Conservation (phyloP, 495 filamentous ascomycete genomes). For the Saxophila tyrrhenica region DNA sequence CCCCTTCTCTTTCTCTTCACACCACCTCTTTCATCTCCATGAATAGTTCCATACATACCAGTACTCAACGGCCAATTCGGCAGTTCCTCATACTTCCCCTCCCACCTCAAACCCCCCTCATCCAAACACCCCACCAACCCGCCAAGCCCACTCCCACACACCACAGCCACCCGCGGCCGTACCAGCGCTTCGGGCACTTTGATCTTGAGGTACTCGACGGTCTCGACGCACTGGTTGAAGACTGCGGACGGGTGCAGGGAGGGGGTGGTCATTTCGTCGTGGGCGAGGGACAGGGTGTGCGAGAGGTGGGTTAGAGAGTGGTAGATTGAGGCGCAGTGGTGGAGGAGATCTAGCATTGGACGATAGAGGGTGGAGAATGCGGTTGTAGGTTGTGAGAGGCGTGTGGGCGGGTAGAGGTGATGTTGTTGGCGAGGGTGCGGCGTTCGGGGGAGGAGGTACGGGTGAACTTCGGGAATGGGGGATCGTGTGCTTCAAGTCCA, state of each 20-base stretch:
- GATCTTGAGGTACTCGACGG: conserved; percentile 21
- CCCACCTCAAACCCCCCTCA: conserved; percentile 36
- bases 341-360: conserved; percentile 10
- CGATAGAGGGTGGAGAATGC: neutral
- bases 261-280: conserved; percentile 17
- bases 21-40: too few relatives aligned
- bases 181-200: conserved; percentile 37
- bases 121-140: conserved; percentile 50
- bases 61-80: conserved; percentile 55
- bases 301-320: conserved; percentile 10
- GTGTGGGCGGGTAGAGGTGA: too few relatives aligned
- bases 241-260: neutral
- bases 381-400: too few relatives aligned
- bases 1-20: too few relatives aligned
- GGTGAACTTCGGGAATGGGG: neutral
- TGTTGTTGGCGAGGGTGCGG: neutral
- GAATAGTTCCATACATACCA: conserved; percentile 41
- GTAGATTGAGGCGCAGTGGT: conserved; percentile 14
- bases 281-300: conserved; percentile 8
- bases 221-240: conserved; percentile 26
- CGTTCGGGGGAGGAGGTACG: neutral
- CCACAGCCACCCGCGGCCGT: conserved; percentile 51
- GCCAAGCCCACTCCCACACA: conserved; percentile 64
- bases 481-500: too few relatives aligned
- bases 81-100: conserved; percentile 51